Evolutionary conservation across 129 eudicot species (phyloP), one percentile per base, ranked within the genome.

Genomic region (Artemisia tridentata): DNA sequence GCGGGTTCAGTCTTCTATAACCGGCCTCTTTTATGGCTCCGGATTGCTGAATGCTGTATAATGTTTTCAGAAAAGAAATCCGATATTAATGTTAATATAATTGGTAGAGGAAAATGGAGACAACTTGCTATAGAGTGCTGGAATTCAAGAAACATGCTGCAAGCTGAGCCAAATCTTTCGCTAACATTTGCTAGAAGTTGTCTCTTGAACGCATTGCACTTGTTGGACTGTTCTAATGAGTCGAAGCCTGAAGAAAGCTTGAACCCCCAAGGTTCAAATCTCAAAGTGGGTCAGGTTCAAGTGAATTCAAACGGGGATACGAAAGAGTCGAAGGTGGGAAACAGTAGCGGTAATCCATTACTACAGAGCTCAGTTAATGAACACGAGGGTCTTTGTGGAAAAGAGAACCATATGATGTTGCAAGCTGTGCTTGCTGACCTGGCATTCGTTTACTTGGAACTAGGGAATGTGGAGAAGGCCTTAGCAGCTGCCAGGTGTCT

Each of bases 51-150:
- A 66, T 93, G 98, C 65, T 89, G 95, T 71, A 59, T 93, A 25
- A 82, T 89, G 92, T 92, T 84, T 25, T 72, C 79, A 27, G 90
- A 83, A 58, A 84, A 87, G 84, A 69, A 70, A 68, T 64, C 77
- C 20, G 91, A 87, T 66, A 60, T 89, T 27, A 70, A 65, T 11
- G 88, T 87, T 46, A 78, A 71, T 65, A 85, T 93, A 65, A 50
- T 89, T 70, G 97, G 97, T 14, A 78, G 80, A 69, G 98, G 98
- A 15, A 89, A 85, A 80, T 93, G 97, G 96, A 82, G 97, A 73
- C 85, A 85, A 9, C 92, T 93, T 52, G 82, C 74, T 63, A 3
- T 89, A 49, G 81, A 80, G 58, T 68, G 61, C 20, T 85, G 84
- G 61, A 68, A 64, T 69, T 74, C 81, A 45, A 75, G 67, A 70